phyloP scores from a whole-genome alignment of 257 asterid genomes.

The Solanum pennellii region DNA sequence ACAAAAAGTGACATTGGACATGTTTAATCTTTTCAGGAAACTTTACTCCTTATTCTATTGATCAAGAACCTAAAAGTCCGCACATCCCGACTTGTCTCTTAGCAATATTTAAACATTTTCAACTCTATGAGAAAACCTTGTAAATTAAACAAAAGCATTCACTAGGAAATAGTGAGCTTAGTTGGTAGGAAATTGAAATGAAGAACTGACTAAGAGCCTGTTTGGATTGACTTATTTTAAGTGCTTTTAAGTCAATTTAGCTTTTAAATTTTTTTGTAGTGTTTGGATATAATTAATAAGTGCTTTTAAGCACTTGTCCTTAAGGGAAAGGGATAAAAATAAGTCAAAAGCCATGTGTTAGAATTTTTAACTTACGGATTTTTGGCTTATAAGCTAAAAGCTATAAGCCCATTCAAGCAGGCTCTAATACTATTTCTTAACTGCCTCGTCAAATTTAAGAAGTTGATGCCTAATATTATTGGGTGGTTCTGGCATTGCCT shows the following conservation, averaged over 20 bases:
- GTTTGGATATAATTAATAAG: background rate
- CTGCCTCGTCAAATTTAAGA: background rate
- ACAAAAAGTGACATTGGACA: background rate
- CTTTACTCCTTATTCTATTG: background rate
- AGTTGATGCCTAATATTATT: background rate
- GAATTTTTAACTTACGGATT: background rate
- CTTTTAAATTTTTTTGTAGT: background rate
- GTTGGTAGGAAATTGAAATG: background rate
- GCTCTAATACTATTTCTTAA: background rate
- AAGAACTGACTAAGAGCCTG: background rate
- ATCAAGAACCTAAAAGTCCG: background rate
- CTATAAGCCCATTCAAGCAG: background rate
- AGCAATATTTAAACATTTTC: background rate
- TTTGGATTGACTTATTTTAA: background rate
- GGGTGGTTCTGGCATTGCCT: background rate
- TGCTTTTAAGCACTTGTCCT: background rate
- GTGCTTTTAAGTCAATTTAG: too few species aligned
- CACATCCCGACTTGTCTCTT: background rate
- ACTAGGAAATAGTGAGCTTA: background rate
- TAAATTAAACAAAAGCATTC: background rate
- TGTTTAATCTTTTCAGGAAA: background rate
- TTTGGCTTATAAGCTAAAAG: background rate
- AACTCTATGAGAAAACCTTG: background rate
- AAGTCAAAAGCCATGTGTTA: background rate
- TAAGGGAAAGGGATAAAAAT: background rate